These are phyloP conservation scores for Irpex sp. DNA, from an alignment of 1,284 basidiomycete genomes.

Conservation along the genomic window DNA sequence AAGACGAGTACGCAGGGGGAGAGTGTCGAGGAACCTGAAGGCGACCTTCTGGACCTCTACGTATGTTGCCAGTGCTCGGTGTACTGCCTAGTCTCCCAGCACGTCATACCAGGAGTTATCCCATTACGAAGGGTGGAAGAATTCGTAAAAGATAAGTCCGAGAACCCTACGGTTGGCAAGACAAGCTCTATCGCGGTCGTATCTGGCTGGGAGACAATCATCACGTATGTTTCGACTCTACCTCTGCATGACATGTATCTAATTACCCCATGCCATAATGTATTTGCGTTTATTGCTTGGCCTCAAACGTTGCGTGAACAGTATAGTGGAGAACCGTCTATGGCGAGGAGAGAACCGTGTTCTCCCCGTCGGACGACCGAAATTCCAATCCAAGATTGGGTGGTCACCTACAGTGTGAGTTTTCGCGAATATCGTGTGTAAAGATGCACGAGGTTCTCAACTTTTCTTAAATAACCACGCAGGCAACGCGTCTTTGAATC, in stretches of 20 bases:
- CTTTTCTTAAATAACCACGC: slow-evolving; percentile 29
- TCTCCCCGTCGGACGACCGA: slow-evolving; percentile 48
- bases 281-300: not conserved
- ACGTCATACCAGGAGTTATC: slow-evolving; percentile 68
- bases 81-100: slow-evolving; percentile 60
- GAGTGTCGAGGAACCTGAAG: slow-evolving; percentile 35
- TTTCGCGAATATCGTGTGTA: not conserved
- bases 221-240: slow-evolving; percentile 45
- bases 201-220: slow-evolving; percentile 61
- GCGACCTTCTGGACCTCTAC: slow-evolving; percentile 69
- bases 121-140: slow-evolving; percentile 48
- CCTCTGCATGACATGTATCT: not conserved
- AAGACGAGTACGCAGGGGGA: no score
- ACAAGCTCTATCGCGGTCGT: slow-evolving; percentile 48
- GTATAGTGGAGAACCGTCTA: slow-evolving; percentile 68
- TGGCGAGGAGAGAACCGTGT: slow-evolving; percentile 65
- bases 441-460: slow-evolving; percentile 3
- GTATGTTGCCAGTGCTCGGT: slow-evolving; percentile 79
- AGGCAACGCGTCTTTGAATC: slow-evolving; percentile 44
- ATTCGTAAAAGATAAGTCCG: slow-evolving; percentile 36
- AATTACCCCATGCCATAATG: not conserved
- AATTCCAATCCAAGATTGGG: slow-evolving; percentile 63
- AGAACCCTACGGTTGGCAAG: slow-evolving; percentile 36
- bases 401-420: slow-evolving; percentile 61
- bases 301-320: slow-evolving; percentile 22